phyloP scores from a whole-genome alignment of 805 yeast species.

The Candida chauliodis region DNA sequence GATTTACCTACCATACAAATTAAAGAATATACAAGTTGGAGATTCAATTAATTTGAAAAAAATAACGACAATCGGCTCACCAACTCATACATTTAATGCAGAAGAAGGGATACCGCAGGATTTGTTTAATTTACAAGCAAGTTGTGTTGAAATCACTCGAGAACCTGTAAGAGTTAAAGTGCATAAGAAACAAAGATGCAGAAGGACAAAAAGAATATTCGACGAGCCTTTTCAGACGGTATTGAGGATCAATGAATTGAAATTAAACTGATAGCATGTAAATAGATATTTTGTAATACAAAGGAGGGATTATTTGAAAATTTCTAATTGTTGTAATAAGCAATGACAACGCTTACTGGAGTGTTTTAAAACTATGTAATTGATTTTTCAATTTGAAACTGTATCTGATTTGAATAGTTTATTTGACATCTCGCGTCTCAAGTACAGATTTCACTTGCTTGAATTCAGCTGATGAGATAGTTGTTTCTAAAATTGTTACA shows the following conservation, averaged over 20 bases:
- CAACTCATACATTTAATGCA: constrained; percentile 55
- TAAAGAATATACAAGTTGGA: constrained; percentile 78
- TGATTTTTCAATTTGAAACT: too few relatives aligned
- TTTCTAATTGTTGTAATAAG: too few relatives aligned
- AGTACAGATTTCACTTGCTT: too few relatives aligned
- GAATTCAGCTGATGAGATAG: too few relatives aligned
- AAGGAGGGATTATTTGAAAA: too few relatives aligned
- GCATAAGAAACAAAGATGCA: constrained; percentile 68
- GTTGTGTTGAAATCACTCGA: constrained; percentile 82
- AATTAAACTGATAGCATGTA: too few relatives aligned
- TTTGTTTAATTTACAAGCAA: constrained; percentile 62
- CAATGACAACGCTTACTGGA: too few relatives aligned
- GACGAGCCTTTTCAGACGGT: constrained; percentile 77
- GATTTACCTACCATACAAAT: constrained; percentile 70
- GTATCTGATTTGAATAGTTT: too few relatives aligned
- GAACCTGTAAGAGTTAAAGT: constrained; percentile 59
- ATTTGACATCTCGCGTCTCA: too few relatives aligned
- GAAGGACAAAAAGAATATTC: constrained; percentile 71
- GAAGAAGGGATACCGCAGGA: constrained; percentile 21
- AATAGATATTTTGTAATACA: too few relatives aligned
- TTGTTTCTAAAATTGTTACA: too few relatives aligned
- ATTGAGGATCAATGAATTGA: constrained; percentile 69
- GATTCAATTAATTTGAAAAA: constrained; percentile 72
- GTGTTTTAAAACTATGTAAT: too few relatives aligned
- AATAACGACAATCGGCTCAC: constrained; percentile 79